Conservation (phyloP, 2,329 filamentous ascomycete species). For the Pleomassaria siparia region DNA sequence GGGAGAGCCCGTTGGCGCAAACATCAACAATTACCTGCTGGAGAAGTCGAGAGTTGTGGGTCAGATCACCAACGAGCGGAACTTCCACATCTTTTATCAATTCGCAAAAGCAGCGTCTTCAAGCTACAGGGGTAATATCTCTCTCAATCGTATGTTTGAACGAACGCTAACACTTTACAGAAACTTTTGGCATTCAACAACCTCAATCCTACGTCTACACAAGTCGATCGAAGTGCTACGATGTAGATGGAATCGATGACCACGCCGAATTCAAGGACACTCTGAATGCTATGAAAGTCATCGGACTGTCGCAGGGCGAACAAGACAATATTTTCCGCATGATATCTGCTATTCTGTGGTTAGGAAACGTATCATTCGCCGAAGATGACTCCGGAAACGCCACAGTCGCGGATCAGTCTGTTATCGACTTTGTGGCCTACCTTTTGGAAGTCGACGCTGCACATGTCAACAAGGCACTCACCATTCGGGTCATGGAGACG, state of each 20-base stretch:
- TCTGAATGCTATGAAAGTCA: constrained; percentile 89
- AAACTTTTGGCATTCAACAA: constrained; percentile 86
- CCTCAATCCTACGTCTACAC: constrained; percentile 94
- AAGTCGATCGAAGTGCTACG: constrained; percentile 88
- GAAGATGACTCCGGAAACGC: constrained; percentile 92
- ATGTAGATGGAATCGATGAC: constrained; percentile 94
- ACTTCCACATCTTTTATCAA: constrained; percentile 99
- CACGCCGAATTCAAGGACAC: constrained; percentile 86
- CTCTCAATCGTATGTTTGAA: not conserved
- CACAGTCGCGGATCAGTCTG: constrained; percentile 80
- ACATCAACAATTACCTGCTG: constrained; percentile 96
- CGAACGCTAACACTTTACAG: constrained; percentile 38
- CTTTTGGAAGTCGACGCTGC: constrained; percentile 82
- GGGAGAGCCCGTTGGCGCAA: constrained; percentile 91
- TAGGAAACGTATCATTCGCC: constrained; percentile 87
- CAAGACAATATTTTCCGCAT: constrained; percentile 97
- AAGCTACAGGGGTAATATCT: constrained; percentile 66
- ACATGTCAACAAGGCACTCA: constrained; percentile 82
- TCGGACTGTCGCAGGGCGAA: constrained; percentile 83
- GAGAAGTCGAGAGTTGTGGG: constrained; percentile 95
- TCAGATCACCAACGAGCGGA: constrained; percentile 92
- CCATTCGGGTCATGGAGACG: constrained; percentile 80
- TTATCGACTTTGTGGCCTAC: constrained; percentile 93
- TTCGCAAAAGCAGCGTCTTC: constrained; percentile 94
- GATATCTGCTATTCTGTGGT: constrained; percentile 87